A percentile compares a stretch with the other conserved stretches of the same genome.
These are phyloP conservation scores for Macroventuria anomochaeta DNA, from an alignment of 2,329 filamentous ascomycete genomes.

Conservation along the genomic window DNA sequence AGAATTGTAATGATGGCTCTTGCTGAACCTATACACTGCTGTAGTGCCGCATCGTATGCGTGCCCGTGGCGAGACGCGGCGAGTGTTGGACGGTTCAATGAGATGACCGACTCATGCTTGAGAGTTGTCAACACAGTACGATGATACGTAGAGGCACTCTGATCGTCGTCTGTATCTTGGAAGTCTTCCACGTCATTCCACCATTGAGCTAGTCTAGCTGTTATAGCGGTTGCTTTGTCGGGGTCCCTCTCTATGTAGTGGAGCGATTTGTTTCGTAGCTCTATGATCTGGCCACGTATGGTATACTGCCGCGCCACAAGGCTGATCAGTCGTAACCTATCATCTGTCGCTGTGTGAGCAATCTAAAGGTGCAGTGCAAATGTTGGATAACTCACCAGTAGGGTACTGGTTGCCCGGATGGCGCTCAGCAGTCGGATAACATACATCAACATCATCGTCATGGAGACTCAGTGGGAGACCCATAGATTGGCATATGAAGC, in stretches of 20 bases:
- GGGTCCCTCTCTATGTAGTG: slow-evolving; percentile 53
- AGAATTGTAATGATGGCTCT: slow-evolving; percentile 56
- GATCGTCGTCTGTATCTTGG: slow-evolving; percentile 48
- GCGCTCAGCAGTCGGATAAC: slow-evolving; percentile 58
- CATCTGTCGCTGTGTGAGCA: slow-evolving; percentile 13
- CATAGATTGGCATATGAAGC: slow-evolving; percentile 63
- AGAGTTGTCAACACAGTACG: slow-evolving; percentile 53
- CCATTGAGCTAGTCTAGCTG: slow-evolving; percentile 60
- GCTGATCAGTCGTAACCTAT: slow-evolving; percentile 25
- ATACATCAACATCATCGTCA: slow-evolving; percentile 66
- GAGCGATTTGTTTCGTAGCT: slow-evolving; percentile 61
- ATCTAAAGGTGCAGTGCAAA: not conserved
- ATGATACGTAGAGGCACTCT: slow-evolving; percentile 44
- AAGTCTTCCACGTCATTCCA: slow-evolving; percentile 62
- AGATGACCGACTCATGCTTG: slow-evolving; percentile 60
- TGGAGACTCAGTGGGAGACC: slow-evolving; percentile 62
- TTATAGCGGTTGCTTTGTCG: slow-evolving; percentile 54
- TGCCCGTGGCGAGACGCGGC: slow-evolving; percentile 54
- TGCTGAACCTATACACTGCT: slow-evolving; percentile 60
- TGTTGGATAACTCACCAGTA: slow-evolving; percentile 13
- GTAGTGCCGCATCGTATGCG: slow-evolving; percentile 57
- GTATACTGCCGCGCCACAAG: slow-evolving; percentile 57
- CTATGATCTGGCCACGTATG: slow-evolving; percentile 59
- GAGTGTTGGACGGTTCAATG: slow-evolving; percentile 59
- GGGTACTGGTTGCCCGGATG: slow-evolving; percentile 42